phyloP scores from a whole-genome alignment of 371 early-diverging fungal genomes.

The Rhizopus delemar region DNA sequence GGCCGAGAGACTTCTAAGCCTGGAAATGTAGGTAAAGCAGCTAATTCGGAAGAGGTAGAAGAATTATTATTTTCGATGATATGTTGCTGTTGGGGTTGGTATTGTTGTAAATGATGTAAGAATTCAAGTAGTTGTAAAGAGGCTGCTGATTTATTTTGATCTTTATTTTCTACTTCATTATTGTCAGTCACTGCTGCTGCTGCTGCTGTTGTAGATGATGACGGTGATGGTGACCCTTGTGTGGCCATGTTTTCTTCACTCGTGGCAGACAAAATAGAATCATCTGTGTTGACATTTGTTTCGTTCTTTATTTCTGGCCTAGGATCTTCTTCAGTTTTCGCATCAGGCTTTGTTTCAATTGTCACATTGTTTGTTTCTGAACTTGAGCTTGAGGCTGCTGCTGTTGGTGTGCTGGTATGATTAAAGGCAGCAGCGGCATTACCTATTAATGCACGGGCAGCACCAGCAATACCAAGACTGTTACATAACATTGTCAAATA shows the following conservation, averaged over 20 bases:
- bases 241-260: background rate
- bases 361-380: conserved; percentile 4
- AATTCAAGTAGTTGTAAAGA: conserved; percentile 30
- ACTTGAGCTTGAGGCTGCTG: conserved; percentile 5
- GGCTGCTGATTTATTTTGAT: conserved; percentile 15
- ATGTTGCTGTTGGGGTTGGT: conserved; percentile 24
- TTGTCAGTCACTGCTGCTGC: conserved; percentile 6
- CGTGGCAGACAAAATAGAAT: too few species aligned
- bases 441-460: conserved; percentile 22
- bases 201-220: background rate
- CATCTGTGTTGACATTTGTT: background rate
- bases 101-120: conserved; percentile 33
- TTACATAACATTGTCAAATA: conserved; percentile 52
- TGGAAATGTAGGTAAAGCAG: background rate
- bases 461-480: conserved; percentile 40
- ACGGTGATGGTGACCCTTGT: background rate
- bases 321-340: background rate
- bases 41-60: conserved; percentile 1
- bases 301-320: conserved; percentile 8
- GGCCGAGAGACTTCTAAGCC: conserved; percentile 13
- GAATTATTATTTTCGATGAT: conserved; percentile 5
- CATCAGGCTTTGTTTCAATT: conserved; percentile 3
- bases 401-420: conserved; percentile 3
- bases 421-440: conserved; percentile 9
- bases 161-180: conserved; percentile 6